phyloP scores from a whole-genome alignment of 495 filamentous ascomycete genomes.

The Venustampulla echinocandica region DNA sequence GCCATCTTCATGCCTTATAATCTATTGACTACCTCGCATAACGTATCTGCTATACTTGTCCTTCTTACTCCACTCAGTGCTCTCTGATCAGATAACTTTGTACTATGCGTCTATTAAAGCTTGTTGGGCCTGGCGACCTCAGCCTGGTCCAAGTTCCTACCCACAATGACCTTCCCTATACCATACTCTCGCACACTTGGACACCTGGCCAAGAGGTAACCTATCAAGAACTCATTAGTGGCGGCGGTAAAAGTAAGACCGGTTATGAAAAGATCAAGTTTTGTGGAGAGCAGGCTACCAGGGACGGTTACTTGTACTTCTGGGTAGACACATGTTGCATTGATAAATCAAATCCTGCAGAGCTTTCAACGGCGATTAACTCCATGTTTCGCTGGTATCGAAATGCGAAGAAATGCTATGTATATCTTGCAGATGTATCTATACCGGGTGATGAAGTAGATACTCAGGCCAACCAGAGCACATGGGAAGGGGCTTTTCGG shows the following conservation, averaged over 20 bases:
- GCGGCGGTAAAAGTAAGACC: conserved; percentile 14
- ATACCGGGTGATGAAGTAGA: background rate
- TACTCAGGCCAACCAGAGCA: background rate
- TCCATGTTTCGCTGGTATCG: too few relatives aligned
- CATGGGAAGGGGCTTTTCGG: background rate
- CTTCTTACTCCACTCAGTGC: too few relatives aligned
- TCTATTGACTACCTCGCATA: too few relatives aligned
- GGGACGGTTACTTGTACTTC: conserved; percentile 14
- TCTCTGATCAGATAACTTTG: too few relatives aligned
- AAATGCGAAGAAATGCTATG: conserved; percentile 12
- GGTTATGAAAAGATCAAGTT: conserved; percentile 26
- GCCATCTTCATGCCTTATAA: too few relatives aligned
- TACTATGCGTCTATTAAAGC: conserved; percentile 4
- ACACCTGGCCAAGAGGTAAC: conserved; percentile 16
- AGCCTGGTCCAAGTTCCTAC: conserved; percentile 13
- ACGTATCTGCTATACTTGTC: too few relatives aligned
- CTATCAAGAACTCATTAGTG: conserved; percentile 16
- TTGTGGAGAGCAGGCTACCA: conserved; percentile 23
- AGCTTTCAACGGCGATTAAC: conserved; percentile 30
- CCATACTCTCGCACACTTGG: conserved; percentile 26
- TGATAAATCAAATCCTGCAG: conserved; percentile 10
- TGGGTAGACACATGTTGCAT: conserved; percentile 23
- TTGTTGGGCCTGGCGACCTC: conserved; percentile 7
- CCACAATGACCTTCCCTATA: conserved; percentile 4
- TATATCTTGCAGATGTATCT: conserved; percentile 11